Evolutionary conservation across 2,329 filamentous ascomycete genomes (phyloP).

Genomic region (Stachybotrys chartarum): DNA sequence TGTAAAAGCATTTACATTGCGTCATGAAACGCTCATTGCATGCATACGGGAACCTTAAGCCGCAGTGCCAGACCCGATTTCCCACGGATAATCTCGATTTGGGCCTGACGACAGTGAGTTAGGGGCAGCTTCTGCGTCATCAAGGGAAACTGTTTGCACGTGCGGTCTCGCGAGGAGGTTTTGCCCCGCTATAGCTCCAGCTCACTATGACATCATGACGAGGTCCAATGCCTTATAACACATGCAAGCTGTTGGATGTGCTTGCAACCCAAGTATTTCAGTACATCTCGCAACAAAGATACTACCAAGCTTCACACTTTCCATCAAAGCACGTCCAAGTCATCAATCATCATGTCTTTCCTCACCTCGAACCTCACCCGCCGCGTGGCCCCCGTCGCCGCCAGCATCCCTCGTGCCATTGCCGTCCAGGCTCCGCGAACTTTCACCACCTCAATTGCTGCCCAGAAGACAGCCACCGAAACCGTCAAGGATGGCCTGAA

Average conservation of each 20-base stretch:
- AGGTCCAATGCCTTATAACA: conserved; percentile 12
- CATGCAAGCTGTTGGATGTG: background rate
- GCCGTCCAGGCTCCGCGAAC: conserved; percentile 34
- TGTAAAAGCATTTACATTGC: background rate
- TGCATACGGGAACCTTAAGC: background rate
- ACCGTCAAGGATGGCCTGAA: conserved; percentile 53
- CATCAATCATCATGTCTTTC: conserved; percentile 36
- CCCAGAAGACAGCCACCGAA: conserved; percentile 44
- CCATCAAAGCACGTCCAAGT: background rate
- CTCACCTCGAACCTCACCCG: conserved; percentile 39
- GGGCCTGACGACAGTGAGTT: background rate
- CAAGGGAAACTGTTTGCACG: conserved; percentile 6
- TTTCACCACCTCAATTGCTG: conserved; percentile 40
- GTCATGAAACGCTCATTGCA: background rate
- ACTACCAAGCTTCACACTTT: background rate
- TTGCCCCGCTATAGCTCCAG: conserved; percentile 7
- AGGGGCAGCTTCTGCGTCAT: background rate
- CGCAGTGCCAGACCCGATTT: background rate
- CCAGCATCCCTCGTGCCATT: conserved; percentile 24
- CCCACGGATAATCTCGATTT: background rate
- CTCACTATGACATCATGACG: conserved; percentile 17
- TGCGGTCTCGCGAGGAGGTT: conserved; percentile 11
- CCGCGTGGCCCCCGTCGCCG: conserved; percentile 28
- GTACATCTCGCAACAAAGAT: no score
- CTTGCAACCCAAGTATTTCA: conserved; percentile 1